Evolutionary conservation across 1,284 basidiomycete species (phyloP).

Genomic region (Cronartium quercuum): DNA sequence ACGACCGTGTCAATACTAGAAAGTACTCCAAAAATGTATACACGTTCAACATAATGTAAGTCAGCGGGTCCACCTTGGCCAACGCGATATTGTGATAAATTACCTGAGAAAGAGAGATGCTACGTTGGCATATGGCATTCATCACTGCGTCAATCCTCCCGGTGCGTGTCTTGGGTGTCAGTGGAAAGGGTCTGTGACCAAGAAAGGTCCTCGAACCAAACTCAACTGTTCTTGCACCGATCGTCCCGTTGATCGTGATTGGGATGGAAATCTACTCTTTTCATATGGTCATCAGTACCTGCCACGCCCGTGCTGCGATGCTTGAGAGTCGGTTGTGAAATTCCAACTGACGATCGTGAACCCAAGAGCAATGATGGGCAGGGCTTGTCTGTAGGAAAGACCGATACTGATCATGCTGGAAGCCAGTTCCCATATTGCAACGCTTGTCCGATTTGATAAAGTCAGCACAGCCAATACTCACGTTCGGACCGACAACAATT

Average conservation of each 20-base stretch:
- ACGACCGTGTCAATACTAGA: conserved; percentile 65
- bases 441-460: neutral
- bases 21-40: too few relatives aligned
- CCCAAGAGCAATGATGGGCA: conserved; percentile 61
- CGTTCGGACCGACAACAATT: neutral
- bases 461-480: neutral
- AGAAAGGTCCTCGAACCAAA: neutral
- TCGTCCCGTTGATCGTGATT: conserved; percentile 62
- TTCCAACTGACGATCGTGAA: conserved; percentile 56
- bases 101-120: neutral
- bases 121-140: neutral
- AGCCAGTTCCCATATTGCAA: conserved; percentile 46
- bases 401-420: conserved; percentile 63
- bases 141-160: neutral
- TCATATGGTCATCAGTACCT: too few relatives aligned
- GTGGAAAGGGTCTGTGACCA: too few relatives aligned
- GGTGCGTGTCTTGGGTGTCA: too few relatives aligned
- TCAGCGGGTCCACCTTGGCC: conserved; percentile 48
- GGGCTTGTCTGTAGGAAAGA: conserved; percentile 61
- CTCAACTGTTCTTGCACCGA: neutral
- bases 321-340: too few relatives aligned
- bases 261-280: conserved; percentile 45
- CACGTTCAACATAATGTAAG: too few relatives aligned
- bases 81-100: neutral
- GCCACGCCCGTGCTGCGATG: too few relatives aligned